Conservation (phyloP, 495 filamentous ascomycete genomes). For the Penicillium ochrochloron region DNA sequence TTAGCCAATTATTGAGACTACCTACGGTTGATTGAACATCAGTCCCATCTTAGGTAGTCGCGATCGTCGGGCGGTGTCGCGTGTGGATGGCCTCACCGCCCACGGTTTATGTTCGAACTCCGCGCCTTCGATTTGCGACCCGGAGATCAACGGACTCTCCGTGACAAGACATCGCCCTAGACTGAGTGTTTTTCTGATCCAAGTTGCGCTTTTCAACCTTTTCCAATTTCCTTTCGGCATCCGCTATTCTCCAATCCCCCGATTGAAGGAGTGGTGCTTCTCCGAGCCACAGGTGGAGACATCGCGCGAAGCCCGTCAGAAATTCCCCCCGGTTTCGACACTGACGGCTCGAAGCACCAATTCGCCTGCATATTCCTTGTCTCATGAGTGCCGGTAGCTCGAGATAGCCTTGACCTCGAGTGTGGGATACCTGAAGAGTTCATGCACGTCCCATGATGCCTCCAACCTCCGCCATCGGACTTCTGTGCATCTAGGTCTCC, state of each 20-base stretch:
- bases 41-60: background rate
- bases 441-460: slow-evolving; percentile 35
- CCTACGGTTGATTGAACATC: background rate
- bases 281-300: slow-evolving; percentile 14
- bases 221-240: background rate
- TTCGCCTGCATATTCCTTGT: background rate
- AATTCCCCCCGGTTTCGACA: slow-evolving; percentile 19
- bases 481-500: slow-evolving; percentile 30
- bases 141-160: slow-evolving; percentile 23
- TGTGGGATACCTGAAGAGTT: background rate
- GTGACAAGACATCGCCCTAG: slow-evolving; percentile 9
- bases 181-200: slow-evolving; percentile 17
- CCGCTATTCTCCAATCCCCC: background rate
- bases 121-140: slow-evolving; percentile 29
- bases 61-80: background rate
- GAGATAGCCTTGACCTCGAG: background rate
- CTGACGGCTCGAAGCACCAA: background rate
- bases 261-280: slow-evolving; percentile 15
- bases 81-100: slow-evolving; percentile 27
- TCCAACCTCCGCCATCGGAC: slow-evolving; percentile 22
- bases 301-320: slow-evolving; percentile 13
- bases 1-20: background rate
- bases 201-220: slow-evolving; percentile 9
- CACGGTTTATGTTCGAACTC: slow-evolving; percentile 29
- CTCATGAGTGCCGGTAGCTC: slow-evolving; percentile 3